Conservation (phyloP, 306 rosid species). For the Acacia crassicarpa region DNA sequence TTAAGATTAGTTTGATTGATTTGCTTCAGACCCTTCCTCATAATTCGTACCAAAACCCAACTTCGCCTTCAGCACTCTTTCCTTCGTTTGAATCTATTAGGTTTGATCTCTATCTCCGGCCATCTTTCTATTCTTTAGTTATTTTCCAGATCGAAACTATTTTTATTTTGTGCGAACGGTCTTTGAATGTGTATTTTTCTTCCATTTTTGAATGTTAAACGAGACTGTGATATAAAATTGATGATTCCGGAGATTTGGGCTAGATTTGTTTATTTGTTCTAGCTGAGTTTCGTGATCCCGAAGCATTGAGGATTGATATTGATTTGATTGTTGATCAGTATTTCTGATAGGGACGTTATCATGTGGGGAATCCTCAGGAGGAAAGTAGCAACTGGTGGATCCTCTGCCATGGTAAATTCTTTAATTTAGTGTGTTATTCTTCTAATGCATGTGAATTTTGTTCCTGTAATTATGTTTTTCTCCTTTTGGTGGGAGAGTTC, state of each 20-base stretch:
- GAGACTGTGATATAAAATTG: not conserved
- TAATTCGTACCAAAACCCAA: not conserved
- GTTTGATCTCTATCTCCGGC: not conserved
- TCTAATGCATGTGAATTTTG: not conserved
- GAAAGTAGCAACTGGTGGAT: conserved; percentile 11
- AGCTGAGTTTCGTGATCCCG: not conserved
- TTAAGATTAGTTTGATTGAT: not conserved
- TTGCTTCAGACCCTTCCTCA: not conserved
- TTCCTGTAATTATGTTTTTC: not conserved
- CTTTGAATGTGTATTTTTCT: not conserved
- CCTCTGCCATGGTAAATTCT: conserved; percentile 17
- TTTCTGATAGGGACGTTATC: not conserved
- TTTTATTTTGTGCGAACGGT: not conserved
- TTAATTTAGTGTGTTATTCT: not conserved
- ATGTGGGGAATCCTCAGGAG: conserved; percentile 36
- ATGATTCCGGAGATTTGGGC: not conserved
- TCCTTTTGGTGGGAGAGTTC: not conserved
- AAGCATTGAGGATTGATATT: not conserved
- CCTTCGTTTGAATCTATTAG: not conserved
- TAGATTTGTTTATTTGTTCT: not conserved
- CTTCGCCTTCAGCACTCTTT: not conserved
- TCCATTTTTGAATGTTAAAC: too few species aligned
- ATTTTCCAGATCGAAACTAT: not conserved
- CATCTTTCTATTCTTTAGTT: not conserved
- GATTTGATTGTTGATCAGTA: not conserved